Evolutionary conservation across 2,329 filamentous ascomycete species (phyloP).

Genomic region (Colletotrichum filicis): DNA sequence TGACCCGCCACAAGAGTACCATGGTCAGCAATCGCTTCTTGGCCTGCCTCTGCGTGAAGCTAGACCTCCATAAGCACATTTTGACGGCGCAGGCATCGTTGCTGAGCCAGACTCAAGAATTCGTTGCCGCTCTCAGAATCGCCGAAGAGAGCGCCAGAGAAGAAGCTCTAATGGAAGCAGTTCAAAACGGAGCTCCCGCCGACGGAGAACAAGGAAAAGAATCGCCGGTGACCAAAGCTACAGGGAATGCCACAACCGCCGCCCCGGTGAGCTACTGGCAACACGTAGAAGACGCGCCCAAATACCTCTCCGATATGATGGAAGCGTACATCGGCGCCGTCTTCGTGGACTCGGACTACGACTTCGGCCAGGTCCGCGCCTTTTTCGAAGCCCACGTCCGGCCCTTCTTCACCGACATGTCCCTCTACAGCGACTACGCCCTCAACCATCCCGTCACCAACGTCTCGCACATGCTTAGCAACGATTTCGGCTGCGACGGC

Average conservation of each 20-base stretch:
- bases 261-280: constrained; percentile 76
- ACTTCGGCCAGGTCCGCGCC: constrained; percentile 75
- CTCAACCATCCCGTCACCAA: constrained; percentile 86
- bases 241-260: constrained; percentile 42
- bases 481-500: constrained; percentile 71
- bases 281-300: constrained; percentile 71
- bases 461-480: constrained; percentile 72
- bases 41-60: constrained; percentile 80
- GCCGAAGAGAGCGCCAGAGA: constrained; percentile 47
- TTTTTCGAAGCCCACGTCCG: constrained; percentile 84
- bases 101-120: constrained; percentile 60
- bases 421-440: constrained; percentile 86
- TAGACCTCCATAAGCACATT: constrained; percentile 82
- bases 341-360: constrained; percentile 88
- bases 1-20: constrained; percentile 99
- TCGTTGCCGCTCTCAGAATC: constrained; percentile 68
- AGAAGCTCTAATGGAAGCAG: neutral
- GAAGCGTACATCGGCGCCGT: constrained; percentile 91
- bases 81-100: constrained; percentile 61
- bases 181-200: neutral
- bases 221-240: constrained; percentile 8
- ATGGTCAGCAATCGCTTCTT: constrained; percentile 98
- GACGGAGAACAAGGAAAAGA: neutral
- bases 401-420: constrained; percentile 87
- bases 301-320: constrained; percentile 84